phyloP scores from a whole-genome alignment of 805 yeast genomes.

The Metschnikowia gelsemii region DNA sequence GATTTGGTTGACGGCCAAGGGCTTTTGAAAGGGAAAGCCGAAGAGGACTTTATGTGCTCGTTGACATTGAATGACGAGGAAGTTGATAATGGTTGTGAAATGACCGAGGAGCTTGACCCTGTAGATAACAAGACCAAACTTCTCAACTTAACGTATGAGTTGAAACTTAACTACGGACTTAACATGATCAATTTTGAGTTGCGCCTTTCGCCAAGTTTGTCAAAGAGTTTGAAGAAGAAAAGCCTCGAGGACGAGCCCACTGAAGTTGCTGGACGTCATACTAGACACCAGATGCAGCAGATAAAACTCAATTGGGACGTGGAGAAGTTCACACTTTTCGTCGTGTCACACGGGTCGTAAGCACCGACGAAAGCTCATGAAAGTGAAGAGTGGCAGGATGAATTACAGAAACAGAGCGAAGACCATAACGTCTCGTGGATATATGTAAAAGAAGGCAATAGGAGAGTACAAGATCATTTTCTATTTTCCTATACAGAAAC shows the following conservation, averaged over 20 bases:
- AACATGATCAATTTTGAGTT: conserved; percentile 44
- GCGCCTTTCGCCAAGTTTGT: conserved; percentile 40
- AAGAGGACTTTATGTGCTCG: conserved; percentile 39
- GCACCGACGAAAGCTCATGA: too few relatives aligned
- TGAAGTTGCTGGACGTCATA: conserved; percentile 40
- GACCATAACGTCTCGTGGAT: neutral
- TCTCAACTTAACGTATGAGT: conserved; percentile 34
- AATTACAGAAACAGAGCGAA: too few relatives aligned
- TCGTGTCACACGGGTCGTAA: conserved; percentile 26
- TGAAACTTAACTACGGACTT: conserved; percentile 47
- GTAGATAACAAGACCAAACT: conserved; percentile 17
- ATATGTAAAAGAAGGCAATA: neutral
- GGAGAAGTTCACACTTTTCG: conserved; percentile 36
- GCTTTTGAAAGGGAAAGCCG: conserved; percentile 29
- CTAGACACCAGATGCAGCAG: conserved; percentile 47
- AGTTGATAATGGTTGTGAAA: conserved; percentile 43
- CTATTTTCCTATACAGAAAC: conserved; percentile 90
- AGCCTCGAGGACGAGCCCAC: conserved; percentile 25
- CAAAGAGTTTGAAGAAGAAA: conserved; percentile 37
- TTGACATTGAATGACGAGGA: conserved; percentile 46
- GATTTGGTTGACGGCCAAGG: conserved; percentile 37
- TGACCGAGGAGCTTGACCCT: conserved; percentile 33
- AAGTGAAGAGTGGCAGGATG: too few relatives aligned
- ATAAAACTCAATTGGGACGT: conserved; percentile 47
- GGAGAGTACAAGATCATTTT: neutral